Conservation (phyloP, 2,329 filamentous ascomycete species). For the Cladobotryum protrusum region DNA sequence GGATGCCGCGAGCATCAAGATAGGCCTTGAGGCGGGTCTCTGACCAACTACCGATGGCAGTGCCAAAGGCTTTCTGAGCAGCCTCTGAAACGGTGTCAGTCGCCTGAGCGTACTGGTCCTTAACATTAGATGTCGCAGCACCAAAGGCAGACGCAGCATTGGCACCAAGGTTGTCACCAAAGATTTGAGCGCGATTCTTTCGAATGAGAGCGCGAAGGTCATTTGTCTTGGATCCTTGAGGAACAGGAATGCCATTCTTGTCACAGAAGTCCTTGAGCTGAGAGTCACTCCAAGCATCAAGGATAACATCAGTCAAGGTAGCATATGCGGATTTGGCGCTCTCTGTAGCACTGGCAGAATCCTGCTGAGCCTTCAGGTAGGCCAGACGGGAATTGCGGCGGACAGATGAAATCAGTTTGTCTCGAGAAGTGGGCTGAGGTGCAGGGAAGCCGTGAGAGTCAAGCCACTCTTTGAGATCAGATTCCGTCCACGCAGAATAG, state of each 20-base stretch:
- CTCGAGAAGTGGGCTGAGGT: constrained; percentile 76
- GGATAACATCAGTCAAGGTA: constrained; percentile 72
- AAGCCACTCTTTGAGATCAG: constrained; percentile 88
- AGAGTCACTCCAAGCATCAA: constrained; percentile 83
- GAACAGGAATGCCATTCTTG: constrained; percentile 78
- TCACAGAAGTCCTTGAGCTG: constrained; percentile 90
- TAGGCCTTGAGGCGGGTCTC: constrained; percentile 72
- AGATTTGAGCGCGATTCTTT: constrained; percentile 70
- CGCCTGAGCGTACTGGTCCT: constrained; percentile 70
- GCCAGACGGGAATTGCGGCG: constrained; percentile 85
- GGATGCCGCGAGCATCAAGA: constrained; percentile 69
- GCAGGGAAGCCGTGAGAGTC: constrained; percentile 80
- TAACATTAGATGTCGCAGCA: constrained; percentile 67
- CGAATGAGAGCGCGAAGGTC: constrained; percentile 85
- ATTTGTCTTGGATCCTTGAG: constrained; percentile 84
- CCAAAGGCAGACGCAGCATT: constrained; percentile 57
- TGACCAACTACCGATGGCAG: constrained; percentile 59
- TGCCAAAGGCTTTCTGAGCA: constrained; percentile 60
- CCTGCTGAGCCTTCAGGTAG: constrained; percentile 59
- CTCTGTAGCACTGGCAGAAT: constrained; percentile 53
- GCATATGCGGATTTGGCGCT: constrained; percentile 65
- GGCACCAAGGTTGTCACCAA: constrained; percentile 56
- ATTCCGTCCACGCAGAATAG: constrained; percentile 85
- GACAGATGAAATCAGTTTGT: constrained; percentile 81
- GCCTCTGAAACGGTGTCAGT: constrained; percentile 61